phyloP scores from a whole-genome alignment of 352 stramenopile species.

The Phytophthora melonis region DNA sequence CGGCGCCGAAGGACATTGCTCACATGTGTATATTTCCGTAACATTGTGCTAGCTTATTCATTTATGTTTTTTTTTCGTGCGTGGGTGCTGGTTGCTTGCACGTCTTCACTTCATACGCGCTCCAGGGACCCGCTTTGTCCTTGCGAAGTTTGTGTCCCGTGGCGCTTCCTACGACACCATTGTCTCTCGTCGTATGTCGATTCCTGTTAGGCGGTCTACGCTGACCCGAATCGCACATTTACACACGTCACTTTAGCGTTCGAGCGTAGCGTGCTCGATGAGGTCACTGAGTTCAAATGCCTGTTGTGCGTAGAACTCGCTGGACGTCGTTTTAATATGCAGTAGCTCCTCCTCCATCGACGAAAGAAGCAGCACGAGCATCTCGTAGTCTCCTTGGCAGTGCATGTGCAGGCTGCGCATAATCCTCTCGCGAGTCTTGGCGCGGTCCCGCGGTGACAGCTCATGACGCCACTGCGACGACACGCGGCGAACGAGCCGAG shows the following conservation, averaged over 20 bases:
- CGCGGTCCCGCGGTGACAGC: conserved; percentile 61
- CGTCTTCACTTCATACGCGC: conserved; percentile 19
- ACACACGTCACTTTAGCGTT: conserved; percentile 40
- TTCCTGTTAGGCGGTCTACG: conserved; percentile 6
- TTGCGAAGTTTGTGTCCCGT: conserved; percentile 36
- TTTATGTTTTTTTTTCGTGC: conserved; percentile 18
- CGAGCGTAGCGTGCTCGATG: conserved; percentile 58
- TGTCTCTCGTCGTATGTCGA: conserved; percentile 22
- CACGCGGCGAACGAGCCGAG: conserved; percentile 51
- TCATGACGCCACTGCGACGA: conserved; percentile 70
- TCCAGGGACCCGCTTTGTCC: conserved; percentile 26
- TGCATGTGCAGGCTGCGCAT: conserved; percentile 64
- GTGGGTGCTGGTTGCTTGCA: conserved; percentile 8
- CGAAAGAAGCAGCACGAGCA: conserved; percentile 65
- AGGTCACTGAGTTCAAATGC: conserved; percentile 59
- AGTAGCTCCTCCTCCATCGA: conserved; percentile 85
- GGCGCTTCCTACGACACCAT: conserved; percentile 36
- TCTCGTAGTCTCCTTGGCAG: conserved; percentile 70
- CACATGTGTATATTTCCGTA: conserved; percentile 2
- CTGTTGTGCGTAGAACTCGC: conserved; percentile 73
- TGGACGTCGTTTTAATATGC: conserved; percentile 76
- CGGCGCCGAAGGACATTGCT: conserved; percentile 3
- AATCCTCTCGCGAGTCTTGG: conserved; percentile 72
- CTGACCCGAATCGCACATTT: conserved; percentile 28
- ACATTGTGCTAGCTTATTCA: conserved; percentile 15